These are phyloP conservation scores for Fragaria nilgerrensis DNA, from an alignment of 306 rosid species.

Conservation along the genomic window DNA sequence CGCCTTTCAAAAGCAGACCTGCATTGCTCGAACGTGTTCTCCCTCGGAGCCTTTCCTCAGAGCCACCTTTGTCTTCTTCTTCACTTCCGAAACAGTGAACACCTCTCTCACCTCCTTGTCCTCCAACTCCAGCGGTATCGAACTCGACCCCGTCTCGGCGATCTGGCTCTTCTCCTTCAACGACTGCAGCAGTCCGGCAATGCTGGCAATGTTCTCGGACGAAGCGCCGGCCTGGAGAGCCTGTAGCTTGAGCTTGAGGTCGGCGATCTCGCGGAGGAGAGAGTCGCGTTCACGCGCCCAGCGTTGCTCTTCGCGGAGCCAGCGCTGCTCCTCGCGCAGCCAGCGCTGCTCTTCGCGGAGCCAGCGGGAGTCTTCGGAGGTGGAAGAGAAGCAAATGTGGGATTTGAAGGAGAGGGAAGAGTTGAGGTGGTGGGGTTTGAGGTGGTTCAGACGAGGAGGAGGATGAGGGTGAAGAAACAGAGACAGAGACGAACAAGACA, in stretches of 20 bases:
- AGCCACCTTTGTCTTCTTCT: slow-evolving; percentile 26
- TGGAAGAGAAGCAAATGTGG: slow-evolving; percentile 26
- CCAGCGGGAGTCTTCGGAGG: slow-evolving; percentile 60
- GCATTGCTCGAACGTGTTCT: slow-evolving; percentile 71
- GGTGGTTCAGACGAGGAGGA: not conserved
- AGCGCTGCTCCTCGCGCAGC: slow-evolving; percentile 78
- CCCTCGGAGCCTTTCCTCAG: slow-evolving; percentile 81
- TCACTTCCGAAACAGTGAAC: slow-evolving; percentile 22
- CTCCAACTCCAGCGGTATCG: slow-evolving; percentile 41
- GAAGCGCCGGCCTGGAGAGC: slow-evolving; percentile 42
- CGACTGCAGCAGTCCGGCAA: slow-evolving; percentile 48
- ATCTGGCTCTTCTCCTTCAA: slow-evolving; percentile 65
- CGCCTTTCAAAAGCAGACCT: slow-evolving; percentile 72
- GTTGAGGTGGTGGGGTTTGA: slow-evolving; percentile 9
- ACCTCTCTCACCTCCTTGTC: slow-evolving; percentile 26
- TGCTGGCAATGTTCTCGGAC: slow-evolving; percentile 45
- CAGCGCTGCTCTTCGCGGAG: slow-evolving; percentile 88
- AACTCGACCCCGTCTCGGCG: slow-evolving; percentile 48
- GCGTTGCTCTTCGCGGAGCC: slow-evolving; percentile 83
- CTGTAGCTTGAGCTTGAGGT: slow-evolving; percentile 59
- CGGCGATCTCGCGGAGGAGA: slow-evolving; percentile 59
- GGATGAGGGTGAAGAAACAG: slow-evolving; percentile 14
- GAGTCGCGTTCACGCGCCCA: slow-evolving; percentile 71
- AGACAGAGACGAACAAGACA: not conserved
- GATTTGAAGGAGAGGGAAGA: slow-evolving; percentile 34